Base-by-base conservation (phyloP, 2,329 filamentous ascomycete species). In the Hypoxylon rubiginosum region DNA sequence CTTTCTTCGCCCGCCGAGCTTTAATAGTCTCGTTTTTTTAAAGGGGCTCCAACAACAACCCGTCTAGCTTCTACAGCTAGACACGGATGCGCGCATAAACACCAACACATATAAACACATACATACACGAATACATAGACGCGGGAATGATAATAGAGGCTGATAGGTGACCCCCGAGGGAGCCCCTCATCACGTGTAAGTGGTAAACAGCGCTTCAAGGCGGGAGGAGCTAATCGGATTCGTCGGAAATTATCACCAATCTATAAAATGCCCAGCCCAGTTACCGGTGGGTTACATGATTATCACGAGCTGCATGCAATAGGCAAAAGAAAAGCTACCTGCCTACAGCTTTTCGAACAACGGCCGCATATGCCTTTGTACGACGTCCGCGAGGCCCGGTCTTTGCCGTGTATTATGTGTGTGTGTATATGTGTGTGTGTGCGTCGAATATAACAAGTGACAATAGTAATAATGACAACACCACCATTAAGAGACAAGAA, bases 101-200 rank as follows among this genome's bases (percentile, higher is more conserved):
- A n/a, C 9, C 2, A n/a, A 43, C 39, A 17, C 36, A 17, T 8
- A 17, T 41, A 34, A 2, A 9, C 36, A 41, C n/a, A n/a, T 17
- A 46, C 19, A 24, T 24, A 2, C 8, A 41, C 13, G 2, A 19
- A 19, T 19, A 43, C 2, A 43, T n/a, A 43, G n/a, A 41, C 39
- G 4, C 34, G 13, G 3, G 9, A 19, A 9, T 43, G 39, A 43
- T 19, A 43, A 34, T 3, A 43, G 39, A 43, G 39, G 39, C 39
- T 43, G 39, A 19, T 43, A 43, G 39, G n/a, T 43, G 39, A 15
- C 13, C 34, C 34, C 11, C 39, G 32, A 36, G n/a, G 2, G 39
- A 43, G 39, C 39, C 39, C 39, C 39, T 43, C 39, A 43, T 43
- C 39, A 43, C 17, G 39, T 43, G 39, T 43, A 36, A 41, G n/a